Evolutionary conservation across 2,329 filamentous ascomycete genomes (phyloP), one percentile per base, ranked within the genome.

Genomic region (Penicillium sp.): DNA sequence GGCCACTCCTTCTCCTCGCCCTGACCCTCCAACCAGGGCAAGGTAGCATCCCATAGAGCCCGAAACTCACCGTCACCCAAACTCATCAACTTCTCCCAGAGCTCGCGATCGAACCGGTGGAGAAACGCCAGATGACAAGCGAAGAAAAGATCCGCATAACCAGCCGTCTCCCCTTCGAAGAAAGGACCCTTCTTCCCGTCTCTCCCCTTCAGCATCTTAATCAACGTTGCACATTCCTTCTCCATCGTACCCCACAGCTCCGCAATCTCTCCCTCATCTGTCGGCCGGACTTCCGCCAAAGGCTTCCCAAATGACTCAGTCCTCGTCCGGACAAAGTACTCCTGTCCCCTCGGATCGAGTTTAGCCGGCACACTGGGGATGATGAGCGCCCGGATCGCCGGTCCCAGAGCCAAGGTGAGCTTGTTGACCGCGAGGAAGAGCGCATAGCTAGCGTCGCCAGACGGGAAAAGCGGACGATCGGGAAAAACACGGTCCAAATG

Each of bases 1-100:
- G 65, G 52, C 70, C 71, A 74, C 24, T 71, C 68, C 61, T 67
- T 73, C 41, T 70, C 65, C 48, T 72, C 65, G 0, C 72, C 72
- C 48, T 73, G 70, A 1, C 69, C 72, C 43, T 70, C 61, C 33
- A 73, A 48, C 67, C 69, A 74, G 16, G 66, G 67, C 53, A 63
- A 59, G 61, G 64, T 70, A 16, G 65, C 70, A 24, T 70, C 64
- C 63, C 65, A 74, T 37, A 73, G 52, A 1, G 55, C 54, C 35
- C 59, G 65, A 8, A 73, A 29, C 43, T 70, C 67, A 3, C 71
- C 71, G 27, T 72, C 52, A 1, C 69, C 70, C 9, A 68, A 37
- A 13, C 24, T 54, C 27, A 70, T 22, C 5, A 74, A 24, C 52
- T 59, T 66, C 5, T 66, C 54, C 53, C 65, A 73, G 6, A 64